phyloP scores from a whole-genome alignment of 2,329 filamentous ascomycete genomes.

The Penicillium sp. region DNA sequence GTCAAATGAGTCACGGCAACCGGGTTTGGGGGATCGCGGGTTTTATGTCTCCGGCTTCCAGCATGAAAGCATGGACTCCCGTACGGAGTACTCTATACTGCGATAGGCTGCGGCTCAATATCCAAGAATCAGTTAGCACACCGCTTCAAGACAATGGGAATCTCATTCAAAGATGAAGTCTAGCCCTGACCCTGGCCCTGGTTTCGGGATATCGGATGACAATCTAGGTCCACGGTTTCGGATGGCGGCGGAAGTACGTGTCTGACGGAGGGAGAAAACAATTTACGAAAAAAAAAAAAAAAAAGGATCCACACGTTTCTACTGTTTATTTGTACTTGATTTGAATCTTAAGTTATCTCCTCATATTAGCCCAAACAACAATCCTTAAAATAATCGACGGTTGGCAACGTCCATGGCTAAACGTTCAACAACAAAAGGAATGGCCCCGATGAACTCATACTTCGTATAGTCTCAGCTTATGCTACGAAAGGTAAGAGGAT shows the following conservation, averaged over 20 bases:
- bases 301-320: slow-evolving; percentile 1
- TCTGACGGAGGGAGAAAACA: not conserved
- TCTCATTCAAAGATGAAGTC: not conserved
- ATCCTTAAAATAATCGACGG: not conserved
- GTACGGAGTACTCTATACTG: not conserved
- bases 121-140: not conserved
- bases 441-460: not conserved
- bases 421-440: too few relatives aligned
- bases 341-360: not conserved
- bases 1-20: not conserved
- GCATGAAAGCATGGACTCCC: not conserved
- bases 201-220: not conserved
- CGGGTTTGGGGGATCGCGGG: not conserved
- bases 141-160: not conserved
- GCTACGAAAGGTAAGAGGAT: not conserved
- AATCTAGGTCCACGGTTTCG: slow-evolving; percentile 3
- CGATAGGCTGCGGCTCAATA: not conserved
- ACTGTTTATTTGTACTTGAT: not conserved
- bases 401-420: not conserved
- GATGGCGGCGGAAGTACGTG: slow-evolving; percentile 7
- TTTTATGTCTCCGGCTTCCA: not conserved
- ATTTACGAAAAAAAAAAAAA: too few relatives aligned
- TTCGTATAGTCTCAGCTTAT: not conserved
- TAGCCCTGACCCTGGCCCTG: not conserved
- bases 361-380: too few relatives aligned